These are phyloP conservation scores for Aureobasidium melanogenum DNA, from an alignment of 2,329 filamentous ascomycete genomes.

Conservation along the genomic window DNA sequence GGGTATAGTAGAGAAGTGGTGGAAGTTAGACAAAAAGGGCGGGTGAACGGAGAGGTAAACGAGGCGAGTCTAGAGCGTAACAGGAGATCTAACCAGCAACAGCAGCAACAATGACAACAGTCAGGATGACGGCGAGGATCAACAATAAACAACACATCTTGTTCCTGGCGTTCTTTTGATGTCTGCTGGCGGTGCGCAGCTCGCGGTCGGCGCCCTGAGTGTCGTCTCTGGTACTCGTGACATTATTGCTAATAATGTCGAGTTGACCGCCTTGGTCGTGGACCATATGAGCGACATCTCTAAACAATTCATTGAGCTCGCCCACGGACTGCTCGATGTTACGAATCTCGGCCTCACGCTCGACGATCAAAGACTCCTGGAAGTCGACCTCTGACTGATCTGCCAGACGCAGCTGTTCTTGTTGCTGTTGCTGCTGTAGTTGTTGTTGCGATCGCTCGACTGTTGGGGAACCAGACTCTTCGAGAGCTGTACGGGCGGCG, in stretches of 20 bases:
- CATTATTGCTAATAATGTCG: slow-evolving; percentile 79
- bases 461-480: slow-evolving; percentile 38
- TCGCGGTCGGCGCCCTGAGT: slow-evolving; percentile 81
- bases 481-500: slow-evolving; percentile 72
- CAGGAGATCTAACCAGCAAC: slow-evolving; percentile 52
- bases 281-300: slow-evolving; percentile 96
- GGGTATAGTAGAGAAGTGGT: slow-evolving; percentile 2
- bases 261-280: slow-evolving; percentile 85
- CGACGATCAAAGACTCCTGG: slow-evolving; percentile 88
- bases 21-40: neutral
- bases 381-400: slow-evolving; percentile 95
- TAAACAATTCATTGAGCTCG: slow-evolving; percentile 92
- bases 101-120: slow-evolving; percentile 81
- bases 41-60: neutral
- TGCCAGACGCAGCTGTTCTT: slow-evolving; percentile 69
- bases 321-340: slow-evolving; percentile 96
- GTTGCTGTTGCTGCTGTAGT: slow-evolving; percentile 46
- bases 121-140: slow-evolving; percentile 79
- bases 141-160: slow-evolving; percentile 89
- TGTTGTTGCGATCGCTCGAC: slow-evolving; percentile 43
- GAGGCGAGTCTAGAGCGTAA: neutral
- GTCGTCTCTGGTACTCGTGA: slow-evolving; percentile 71
- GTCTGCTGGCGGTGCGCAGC: slow-evolving; percentile 73
- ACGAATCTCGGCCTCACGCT: slow-evolving; percentile 92
- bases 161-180: slow-evolving; percentile 91